Percentiles rank a stretch among this genome's conserved stretches.
These are phyloP conservation scores for Hemileia vastatrix DNA, from an alignment of 1,284 basidiomycete genomes.

Conservation along the genomic window DNA sequence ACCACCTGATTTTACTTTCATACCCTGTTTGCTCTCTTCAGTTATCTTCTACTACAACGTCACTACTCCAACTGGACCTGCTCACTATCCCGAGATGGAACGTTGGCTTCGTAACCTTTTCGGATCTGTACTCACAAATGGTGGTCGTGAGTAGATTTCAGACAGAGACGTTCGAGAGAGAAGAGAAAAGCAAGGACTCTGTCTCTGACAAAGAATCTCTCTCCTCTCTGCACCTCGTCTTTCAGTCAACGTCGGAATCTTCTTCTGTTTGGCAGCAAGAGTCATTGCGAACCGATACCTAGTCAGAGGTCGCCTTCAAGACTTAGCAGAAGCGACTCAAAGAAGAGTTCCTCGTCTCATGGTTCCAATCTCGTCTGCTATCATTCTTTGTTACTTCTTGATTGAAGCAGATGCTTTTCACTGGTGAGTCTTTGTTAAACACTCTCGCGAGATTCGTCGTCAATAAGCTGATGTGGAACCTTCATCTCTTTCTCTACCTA, in stretches of 20 bases:
- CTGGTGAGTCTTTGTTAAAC: constrained; percentile 15
- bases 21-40: no score
- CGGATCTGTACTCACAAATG: constrained; percentile 34
- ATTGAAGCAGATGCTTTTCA: constrained; percentile 35
- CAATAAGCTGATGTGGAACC: no score
- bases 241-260: constrained; percentile 33
- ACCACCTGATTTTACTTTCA: no score
- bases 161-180: no score
- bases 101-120: constrained; percentile 2
- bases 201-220: no score
- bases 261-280: constrained; percentile 35
- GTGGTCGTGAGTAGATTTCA: constrained; percentile 21
- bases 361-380: constrained; percentile 32
- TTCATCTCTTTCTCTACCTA: no score
- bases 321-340: constrained; percentile 33
- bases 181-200: no score
- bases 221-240: no score
- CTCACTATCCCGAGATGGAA: no score
- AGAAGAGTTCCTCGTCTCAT: constrained; percentile 35
- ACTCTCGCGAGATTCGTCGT: no score
- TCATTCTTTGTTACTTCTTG: constrained; percentile 36
- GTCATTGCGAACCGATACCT: constrained; percentile 36
- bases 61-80: constrained; percentile 23
- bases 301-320: constrained; percentile 32
- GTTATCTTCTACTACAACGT: constrained; percentile 36